Evolutionary conservation across 1,139 yeast species (phyloP).

Genomic region (Debaryomycetaceae sp.): DNA sequence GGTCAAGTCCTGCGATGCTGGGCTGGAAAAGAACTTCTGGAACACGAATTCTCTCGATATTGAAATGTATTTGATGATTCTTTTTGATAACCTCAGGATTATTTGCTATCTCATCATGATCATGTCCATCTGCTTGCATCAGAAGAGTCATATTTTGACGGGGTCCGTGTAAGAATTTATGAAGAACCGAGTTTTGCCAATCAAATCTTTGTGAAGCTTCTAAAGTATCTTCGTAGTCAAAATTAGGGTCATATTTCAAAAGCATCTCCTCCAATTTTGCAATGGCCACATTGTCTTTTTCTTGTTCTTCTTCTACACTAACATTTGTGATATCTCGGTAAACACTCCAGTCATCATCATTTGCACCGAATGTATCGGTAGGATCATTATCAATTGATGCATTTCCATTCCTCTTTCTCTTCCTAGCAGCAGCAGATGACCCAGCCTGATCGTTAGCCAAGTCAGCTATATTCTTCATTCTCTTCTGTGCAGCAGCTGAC

Average conservation of each 20-base stretch:
- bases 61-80: constrained; percentile 81
- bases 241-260: constrained; percentile 76
- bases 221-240: constrained; percentile 78
- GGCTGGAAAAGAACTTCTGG: constrained; percentile 95
- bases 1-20: constrained; percentile 92
- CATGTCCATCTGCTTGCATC: constrained; percentile 43
- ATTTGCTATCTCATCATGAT: constrained; percentile 40
- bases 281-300: constrained; percentile 61
- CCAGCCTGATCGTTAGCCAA: constrained; percentile 72
- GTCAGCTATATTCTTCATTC: constrained; percentile 90
- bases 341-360: constrained; percentile 94
- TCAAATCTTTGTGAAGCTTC: constrained; percentile 72
- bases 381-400: constrained; percentile 85
- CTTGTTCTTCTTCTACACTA: constrained; percentile 70
- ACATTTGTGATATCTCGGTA: constrained; percentile 79
- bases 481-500: constrained; percentile 84
- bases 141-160: constrained; percentile 51
- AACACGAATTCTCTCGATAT: constrained; percentile 84
- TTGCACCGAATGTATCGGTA: constrained; percentile 91
- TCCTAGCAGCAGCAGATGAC: constrained; percentile 32
- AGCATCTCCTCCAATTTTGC: constrained; percentile 69
- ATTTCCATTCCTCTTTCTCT: constrained; percentile 49
- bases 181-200: constrained; percentile 78
- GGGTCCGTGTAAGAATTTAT: constrained; percentile 87
- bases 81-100: constrained; percentile 44